A percentile compares a stretch with the other conserved stretches of the same genome.
phyloP scores from a whole-genome alignment of 345 rosid genomes.

The Sisymbrium irio region DNA sequence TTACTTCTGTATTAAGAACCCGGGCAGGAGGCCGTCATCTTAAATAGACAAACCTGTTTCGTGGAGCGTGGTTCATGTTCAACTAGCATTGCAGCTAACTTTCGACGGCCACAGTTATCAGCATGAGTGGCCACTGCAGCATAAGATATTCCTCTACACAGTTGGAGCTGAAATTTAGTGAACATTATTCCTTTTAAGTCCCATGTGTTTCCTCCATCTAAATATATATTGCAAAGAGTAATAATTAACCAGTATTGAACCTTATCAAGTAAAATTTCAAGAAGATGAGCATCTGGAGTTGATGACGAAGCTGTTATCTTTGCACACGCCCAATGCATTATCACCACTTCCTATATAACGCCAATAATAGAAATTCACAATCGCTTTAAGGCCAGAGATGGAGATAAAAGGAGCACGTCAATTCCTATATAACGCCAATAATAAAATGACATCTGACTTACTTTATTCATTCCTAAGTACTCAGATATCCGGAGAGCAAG shows the following conservation, averaged over 20 bases:
- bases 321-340: slow-evolving; percentile 99
- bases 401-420: not conserved
- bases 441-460: slow-evolving; percentile 34
- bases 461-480: slow-evolving; percentile 90
- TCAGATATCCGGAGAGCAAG: slow-evolving; percentile 86
- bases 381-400: not conserved
- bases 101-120: slow-evolving; percentile 85
- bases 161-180: slow-evolving; percentile 66
- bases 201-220: not conserved
- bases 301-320: slow-evolving; percentile 91
- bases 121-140: slow-evolving; percentile 99
- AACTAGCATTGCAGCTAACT: slow-evolving; percentile 95
- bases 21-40: not conserved
- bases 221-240: not conserved
- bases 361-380: slow-evolving; percentile 11
- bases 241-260: slow-evolving; percentile 36
- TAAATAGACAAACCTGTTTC: slow-evolving; percentile 57
- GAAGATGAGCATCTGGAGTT: slow-evolving; percentile 77
- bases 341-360: slow-evolving; percentile 73
- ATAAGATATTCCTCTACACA: slow-evolving; percentile 90
- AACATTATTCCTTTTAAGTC: slow-evolving; percentile 5
- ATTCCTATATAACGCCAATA: not conserved
- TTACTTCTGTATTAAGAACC: not conserved
- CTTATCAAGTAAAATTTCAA: slow-evolving; percentile 94
- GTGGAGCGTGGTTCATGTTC: slow-evolving; percentile 96